Evolutionary conservation across 441 rosid genomes (phyloP).

Genomic region (Brassica balearica): DNA sequence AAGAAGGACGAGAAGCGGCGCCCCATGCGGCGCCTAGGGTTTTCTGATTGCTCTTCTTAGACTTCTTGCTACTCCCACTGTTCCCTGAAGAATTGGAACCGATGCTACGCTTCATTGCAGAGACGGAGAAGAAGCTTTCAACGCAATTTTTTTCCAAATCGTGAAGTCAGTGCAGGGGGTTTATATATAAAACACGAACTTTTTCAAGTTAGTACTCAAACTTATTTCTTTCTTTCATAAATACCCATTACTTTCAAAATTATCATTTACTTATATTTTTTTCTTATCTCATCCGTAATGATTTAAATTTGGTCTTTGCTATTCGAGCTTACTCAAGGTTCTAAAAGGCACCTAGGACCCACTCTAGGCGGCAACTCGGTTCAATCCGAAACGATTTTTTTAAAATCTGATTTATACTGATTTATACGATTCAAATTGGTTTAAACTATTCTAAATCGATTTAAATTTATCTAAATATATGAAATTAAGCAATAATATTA

Average conservation of each 20-base stretch:
- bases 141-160: conserved; percentile 25
- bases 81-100: conserved; percentile 55
- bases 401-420: no score
- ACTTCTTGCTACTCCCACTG: conserved; percentile 50
- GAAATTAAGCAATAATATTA: no score
- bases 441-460: no score
- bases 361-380: no score
- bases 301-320: no score
- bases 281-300: no score
- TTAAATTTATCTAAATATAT: no score
- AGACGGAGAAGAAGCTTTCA: conserved; percentile 39
- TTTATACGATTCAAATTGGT: no score
- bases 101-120: conserved; percentile 64
- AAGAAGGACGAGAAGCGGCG: conserved; percentile 69
- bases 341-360: no score
- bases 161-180: not conserved
- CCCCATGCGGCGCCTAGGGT: conserved; percentile 98
- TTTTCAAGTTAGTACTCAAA: conserved; percentile 23
- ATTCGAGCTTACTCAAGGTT: no score
- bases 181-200: not conserved
- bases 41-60: conserved; percentile 63
- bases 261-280: not conserved
- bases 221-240: not conserved
- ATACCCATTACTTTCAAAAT: not conserved
- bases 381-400: no score